Evolutionary conservation across 768 basidiomycete genomes (phyloP), one percentile per base, ranked within the genome.

Genomic region (Tylopilus rubrobrunneus): DNA sequence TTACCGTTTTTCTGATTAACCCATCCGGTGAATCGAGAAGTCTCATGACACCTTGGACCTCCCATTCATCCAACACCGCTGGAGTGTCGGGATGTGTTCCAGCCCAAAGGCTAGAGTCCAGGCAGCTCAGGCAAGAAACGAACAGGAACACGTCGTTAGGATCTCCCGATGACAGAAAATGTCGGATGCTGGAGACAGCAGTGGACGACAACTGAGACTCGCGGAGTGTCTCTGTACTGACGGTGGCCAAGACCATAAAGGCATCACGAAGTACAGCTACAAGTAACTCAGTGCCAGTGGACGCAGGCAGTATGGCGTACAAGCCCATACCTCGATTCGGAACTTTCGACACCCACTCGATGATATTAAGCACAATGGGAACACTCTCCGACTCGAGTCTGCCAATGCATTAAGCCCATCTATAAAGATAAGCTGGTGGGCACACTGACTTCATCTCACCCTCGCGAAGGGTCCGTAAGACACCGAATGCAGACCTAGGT

Each of bases 1-100:
- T 52, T 60, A 86, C 90, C 75, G 76, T 84, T 48, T 67, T 75
- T 51, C 87, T 77, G 39, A 89, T 79, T 28, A 75, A 61, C 9
- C 64, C 56, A 64, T 92, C 90, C 1, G 75, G 67, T 3, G 80
- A 82, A 54, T 84, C 78, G 27, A 92, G 70, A 15, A 87, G 68
- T 54, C 76, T 78, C 82, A 92, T 87, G 21, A 92, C 74, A 33
- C 74, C 73, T 48, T 85, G 85, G 37, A 92, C 89, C 49, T 92
- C 89, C 77, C 79, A 80, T 50, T 74, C 80, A n/a, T 88, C 84
- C 44, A 92, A 67, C 9, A 82, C 70, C 1, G 83, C 73, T 34
- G 78, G 76, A 19, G 78, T 67, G 6, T 77, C 75, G 4, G 75
- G 67, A 7, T 66, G 70, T 9, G 78, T 82, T 12, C 89, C 90